Evolutionary conservation across 2,329 filamentous ascomycete genomes (phyloP).

Genomic region (Chrysoporthe cubensis): DNA sequence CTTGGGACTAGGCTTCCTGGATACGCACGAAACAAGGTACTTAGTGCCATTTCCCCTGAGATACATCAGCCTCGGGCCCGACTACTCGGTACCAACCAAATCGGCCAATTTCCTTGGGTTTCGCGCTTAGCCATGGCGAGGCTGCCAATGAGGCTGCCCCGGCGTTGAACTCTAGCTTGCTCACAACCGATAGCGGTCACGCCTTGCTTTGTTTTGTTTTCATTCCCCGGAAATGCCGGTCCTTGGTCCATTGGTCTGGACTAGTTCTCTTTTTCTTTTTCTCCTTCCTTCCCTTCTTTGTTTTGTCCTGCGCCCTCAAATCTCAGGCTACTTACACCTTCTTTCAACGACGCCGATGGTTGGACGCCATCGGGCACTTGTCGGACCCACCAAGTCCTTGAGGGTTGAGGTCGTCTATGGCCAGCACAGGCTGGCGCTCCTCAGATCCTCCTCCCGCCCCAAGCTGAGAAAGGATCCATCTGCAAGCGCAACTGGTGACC

Average conservation of each 20-base stretch:
- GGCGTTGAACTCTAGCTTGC: background rate
- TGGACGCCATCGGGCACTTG: background rate
- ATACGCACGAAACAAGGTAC: constrained; percentile 14
- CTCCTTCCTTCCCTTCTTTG: background rate
- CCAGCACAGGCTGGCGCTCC: constrained; percentile 9
- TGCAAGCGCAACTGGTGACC: background rate
- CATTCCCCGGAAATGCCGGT: constrained; percentile 7
- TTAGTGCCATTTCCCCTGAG: constrained; percentile 13
- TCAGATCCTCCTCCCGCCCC: constrained; percentile 7
- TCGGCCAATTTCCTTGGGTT: background rate
- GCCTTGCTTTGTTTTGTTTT: constrained; percentile 22
- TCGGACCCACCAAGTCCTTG: background rate
- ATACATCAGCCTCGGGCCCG: constrained; percentile 24
- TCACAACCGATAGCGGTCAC: constrained; percentile 5
- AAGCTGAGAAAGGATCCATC: constrained; percentile 3
- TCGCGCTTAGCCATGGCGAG: constrained; percentile 6
- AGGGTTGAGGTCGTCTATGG: background rate
- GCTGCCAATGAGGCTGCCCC: constrained; percentile 9
- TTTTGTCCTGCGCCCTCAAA: background rate
- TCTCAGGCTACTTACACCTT: background rate
- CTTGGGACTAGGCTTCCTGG: constrained; percentile 14
- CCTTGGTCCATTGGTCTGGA: constrained; percentile 13
- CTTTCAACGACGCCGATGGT: background rate
- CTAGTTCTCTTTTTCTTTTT: constrained; percentile 5
- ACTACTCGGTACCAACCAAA: constrained; percentile 17